A percentile compares a stretch with the other conserved stretches of the same genome.
Conservation (phyloP, 768 basidiomycete species). For the Chiua virens region DNA sequence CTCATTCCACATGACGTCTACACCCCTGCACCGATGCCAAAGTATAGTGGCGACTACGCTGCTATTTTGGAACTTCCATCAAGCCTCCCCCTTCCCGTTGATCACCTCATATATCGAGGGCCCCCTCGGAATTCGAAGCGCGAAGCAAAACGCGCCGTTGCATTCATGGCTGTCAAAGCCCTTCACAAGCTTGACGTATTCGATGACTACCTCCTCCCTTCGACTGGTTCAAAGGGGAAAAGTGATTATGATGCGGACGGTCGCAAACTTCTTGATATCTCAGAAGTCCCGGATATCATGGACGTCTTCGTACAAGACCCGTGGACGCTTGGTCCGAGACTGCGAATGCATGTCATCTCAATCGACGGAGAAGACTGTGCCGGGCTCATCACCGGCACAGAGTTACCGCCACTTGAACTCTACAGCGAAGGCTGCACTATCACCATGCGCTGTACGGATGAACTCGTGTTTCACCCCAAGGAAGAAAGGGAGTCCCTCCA, state of each 20-base stretch:
- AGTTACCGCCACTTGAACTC: conserved; percentile 49
- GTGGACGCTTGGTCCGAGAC: conserved; percentile 54
- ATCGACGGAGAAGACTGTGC: conserved; percentile 50
- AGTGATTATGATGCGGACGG: conserved; percentile 57
- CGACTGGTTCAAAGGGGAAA: conserved; percentile 49
- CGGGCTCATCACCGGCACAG: conserved; percentile 68
- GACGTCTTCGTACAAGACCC: conserved; percentile 63
- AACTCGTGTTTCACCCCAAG: conserved; percentile 46
- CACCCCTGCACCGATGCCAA: conserved; percentile 59
- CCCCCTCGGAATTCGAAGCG: conserved; percentile 65
- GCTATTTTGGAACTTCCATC: conserved; percentile 64
- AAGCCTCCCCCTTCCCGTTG: conserved; percentile 56
- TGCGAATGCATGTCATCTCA: conserved; percentile 65
- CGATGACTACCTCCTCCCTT: conserved; percentile 79
- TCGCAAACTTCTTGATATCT: conserved; percentile 40
- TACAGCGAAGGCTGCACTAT: conserved; percentile 30
- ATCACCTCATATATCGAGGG: conserved; percentile 57
- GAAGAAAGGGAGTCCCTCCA: conserved; percentile 48
- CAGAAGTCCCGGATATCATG: conserved; percentile 52
- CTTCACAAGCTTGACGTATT: conserved; percentile 74
- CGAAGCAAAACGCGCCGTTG: conserved; percentile 81
- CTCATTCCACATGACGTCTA: conserved; percentile 73
- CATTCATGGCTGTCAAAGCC: conserved; percentile 72
- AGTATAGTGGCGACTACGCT: conserved; percentile 60
- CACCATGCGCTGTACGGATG: conserved; percentile 46